Base-by-base conservation (phyloP, 805 yeast genomes). In the Spathaspora sp. region DNA sequence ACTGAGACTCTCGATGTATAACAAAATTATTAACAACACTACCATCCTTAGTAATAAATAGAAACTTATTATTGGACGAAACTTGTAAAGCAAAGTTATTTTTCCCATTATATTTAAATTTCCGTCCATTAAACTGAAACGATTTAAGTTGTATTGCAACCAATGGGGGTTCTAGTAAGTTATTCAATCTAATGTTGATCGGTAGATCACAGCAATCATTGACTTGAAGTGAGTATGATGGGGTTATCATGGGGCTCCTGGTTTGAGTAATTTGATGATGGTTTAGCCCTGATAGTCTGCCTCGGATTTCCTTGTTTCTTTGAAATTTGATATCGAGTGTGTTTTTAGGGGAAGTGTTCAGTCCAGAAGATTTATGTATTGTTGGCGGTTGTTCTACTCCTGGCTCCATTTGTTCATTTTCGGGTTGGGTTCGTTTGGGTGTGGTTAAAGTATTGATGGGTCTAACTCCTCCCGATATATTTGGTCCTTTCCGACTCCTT, bases 1-100 rank as follows among this genome's bases (percentile, higher is more conserved):
- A 44, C 20, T 60, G 58, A 19, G 28, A 44, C 14, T 44, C 46
- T 28, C 52, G 47, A 23, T 56, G 42, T 10, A 61, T 47, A 5
- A 52, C 51, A 28, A 56, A 51, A 8, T 42, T 38, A 31, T 55
- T 47, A 10, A 60, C 53, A 1, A 53, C 42, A 11, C 20, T 29
- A 7, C 42, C 48, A 11, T 54, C 52, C 11, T 53, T 46, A 8
- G 50, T 45, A 18, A 58, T 54, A 19, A 42, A 40, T 16, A 58
- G 47, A 17, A 35, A 52, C 17, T 50, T 45, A 14, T 50, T 56
- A 32, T 55, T 52, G 11, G 42, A 31, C 3, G 58, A 54, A 26
- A 52, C 28, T 8, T n/a, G 40, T 14, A 35, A 35, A 5, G 14
- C 40, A 35, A n/a, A 35, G 17, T n/a, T 35, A 35, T 16, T 7